Base-by-base conservation (phyloP, 2,329 filamentous ascomycete species). In the Emmonsiellopsis sp. region DNA sequence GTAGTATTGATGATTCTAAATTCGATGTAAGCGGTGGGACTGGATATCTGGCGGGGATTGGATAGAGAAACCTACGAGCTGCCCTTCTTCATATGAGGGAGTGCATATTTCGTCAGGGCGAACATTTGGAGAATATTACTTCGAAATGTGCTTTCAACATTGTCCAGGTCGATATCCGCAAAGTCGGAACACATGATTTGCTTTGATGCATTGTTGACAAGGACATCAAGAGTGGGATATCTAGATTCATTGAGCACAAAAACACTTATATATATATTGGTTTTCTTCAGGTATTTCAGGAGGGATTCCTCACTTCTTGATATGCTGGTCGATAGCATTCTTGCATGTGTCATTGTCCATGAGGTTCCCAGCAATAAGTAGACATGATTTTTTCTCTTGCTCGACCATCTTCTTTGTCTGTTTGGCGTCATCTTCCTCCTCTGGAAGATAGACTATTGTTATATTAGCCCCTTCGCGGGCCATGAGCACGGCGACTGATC, bases 161-260 rank as follows among this genome's bases (percentile, higher is more conserved):
- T 67, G 11, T 77, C 72, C 0, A 83, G 70, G 60, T 81, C 72
- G 32, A 80, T 81, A 1, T 82, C 71, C 36, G 70, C 67, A 17
- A 82, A 74, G 34, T 81, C 72, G 5, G 73, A 63, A 62, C 73
- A 79, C 65, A 77, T 75, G 37, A 76, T 71, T 63, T 83, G 79
- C 63, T 79, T 79, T 0, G 74, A 76, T 2, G 78, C 80, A 61
- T 83, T 83, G 64, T 83, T 83, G 55, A 83, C 76, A 2, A 83
- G 68, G 6, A 82, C 71, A 53, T 72, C 71, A 21, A 82, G 63
- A 27, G 60, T 67, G 13, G 31, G 13, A 17, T 46, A 47, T 32
- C 31, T 44, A 34, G 8, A 34, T n/a, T 8, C 2, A 9, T 27
- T 40, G 4, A 42, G 13, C 21, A 40, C 5, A 34, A 6, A 34